Base-by-base conservation (phyloP, 148 eudicot genomes). In the Cornus kousa region DNA sequence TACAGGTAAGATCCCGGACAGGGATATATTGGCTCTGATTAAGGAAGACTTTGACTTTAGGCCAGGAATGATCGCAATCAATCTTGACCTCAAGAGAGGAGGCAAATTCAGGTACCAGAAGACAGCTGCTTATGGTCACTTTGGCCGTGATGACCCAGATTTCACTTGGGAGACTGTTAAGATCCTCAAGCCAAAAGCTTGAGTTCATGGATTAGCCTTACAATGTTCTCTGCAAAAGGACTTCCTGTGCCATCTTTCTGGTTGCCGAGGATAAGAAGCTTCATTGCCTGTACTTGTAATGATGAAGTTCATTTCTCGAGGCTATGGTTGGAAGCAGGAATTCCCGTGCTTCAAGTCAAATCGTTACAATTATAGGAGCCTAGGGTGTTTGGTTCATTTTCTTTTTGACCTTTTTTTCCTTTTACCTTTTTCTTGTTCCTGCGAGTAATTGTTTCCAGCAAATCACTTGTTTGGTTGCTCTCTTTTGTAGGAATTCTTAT, bases 141-240 rank as follows among this genome's bases (percentile, higher is more conserved):
- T 87, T 22, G 89, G 89, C 23, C 87, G 89, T 31, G 89, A 87
- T 1, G 87, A 87, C 65, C 74, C 87, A 2, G 89, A 87, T 53
- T 87, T 87, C 85, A 87, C 87, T 35, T 87, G 89, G 89, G 89
- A 87, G 83, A 79, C 89, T 57, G 87, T 84, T 76, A 87, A 87
- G 83, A 53, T 60, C 68, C 89, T 87, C 79, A 84, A 84, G 87
- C 87, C 87, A 24, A 84, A 87, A 79, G 89, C 87, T 81, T 87
- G 85, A 87, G 62, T 74, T 9, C 10, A 9, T n/a, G 40, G 14
- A 32, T 32, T 13, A 13, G 17, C 31, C 9, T 9, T 50, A 0
- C 50, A 40, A 66, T 37, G 48, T 43, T 31, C 46, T 60, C 72
- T 23, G 39, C 57, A 22, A n/a, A 9, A 40, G 62, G 33, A 19